Conservation (phyloP, 495 filamentous ascomycete genomes). For the Lepraria neglecta region DNA sequence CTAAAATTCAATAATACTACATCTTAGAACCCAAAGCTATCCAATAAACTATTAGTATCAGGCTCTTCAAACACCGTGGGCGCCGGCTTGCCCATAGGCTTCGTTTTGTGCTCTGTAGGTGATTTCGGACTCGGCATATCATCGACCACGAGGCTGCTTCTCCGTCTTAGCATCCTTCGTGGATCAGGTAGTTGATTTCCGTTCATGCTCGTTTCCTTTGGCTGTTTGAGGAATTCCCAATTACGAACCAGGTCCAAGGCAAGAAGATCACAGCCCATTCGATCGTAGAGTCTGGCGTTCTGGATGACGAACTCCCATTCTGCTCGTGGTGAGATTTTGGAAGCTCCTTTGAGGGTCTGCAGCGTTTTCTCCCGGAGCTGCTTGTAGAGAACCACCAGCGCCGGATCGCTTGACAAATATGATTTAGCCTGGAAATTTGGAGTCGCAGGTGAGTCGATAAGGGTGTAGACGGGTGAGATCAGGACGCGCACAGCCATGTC, state of each 20-base stretch:
- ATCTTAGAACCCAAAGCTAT: slow-evolving; percentile 66
- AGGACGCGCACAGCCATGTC: slow-evolving; percentile 85
- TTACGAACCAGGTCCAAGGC: slow-evolving; percentile 79
- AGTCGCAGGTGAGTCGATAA: slow-evolving; percentile 52
- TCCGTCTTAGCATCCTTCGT: slow-evolving; percentile 58
- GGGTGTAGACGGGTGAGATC: slow-evolving; percentile 67
- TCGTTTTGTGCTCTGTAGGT: slow-evolving; percentile 39
- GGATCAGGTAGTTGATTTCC: slow-evolving; percentile 45
- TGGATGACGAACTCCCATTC: slow-evolving; percentile 91
- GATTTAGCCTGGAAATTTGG: slow-evolving; percentile 60
- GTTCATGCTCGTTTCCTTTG: slow-evolving; percentile 23
- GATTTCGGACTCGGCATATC: slow-evolving; percentile 53
- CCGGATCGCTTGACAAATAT: slow-evolving; percentile 86
- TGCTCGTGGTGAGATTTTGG: slow-evolving; percentile 66
- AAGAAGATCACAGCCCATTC: slow-evolving; percentile 95
- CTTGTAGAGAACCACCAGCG: slow-evolving; percentile 76
- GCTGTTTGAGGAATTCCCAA: slow-evolving; percentile 69
- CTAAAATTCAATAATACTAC: background rate
- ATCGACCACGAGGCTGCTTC: slow-evolving; percentile 73
- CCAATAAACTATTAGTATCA: slow-evolving; percentile 71
- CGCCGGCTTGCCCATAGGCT: slow-evolving; percentile 51
- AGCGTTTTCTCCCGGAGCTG: slow-evolving; percentile 80
- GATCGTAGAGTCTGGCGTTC: slow-evolving; percentile 79
- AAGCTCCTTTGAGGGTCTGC: slow-evolving; percentile 77
- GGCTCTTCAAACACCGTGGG: slow-evolving; percentile 84